A percentile compares a stretch with the other conserved stretches of the same genome.
phyloP scores from a whole-genome alignment of 2,329 filamentous ascomycete species.

The Cercospora zeina region DNA sequence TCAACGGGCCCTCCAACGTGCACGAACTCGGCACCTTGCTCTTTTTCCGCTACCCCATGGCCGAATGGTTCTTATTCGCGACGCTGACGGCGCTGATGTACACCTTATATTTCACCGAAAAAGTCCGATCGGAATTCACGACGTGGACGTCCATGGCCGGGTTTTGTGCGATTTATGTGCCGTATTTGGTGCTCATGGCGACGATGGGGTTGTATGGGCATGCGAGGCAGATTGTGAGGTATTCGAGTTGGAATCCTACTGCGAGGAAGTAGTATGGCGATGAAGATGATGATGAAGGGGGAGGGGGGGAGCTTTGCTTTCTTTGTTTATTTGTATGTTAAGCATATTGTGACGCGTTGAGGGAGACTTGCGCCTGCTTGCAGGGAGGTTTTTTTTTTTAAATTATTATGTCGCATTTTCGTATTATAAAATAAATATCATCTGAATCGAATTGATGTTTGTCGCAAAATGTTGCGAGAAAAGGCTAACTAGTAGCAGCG shows the following conservation, averaged over 20 bases:
- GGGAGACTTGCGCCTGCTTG: no score
- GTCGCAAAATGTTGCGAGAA: no score
- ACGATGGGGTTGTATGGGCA: constrained; percentile 52
- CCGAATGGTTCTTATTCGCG: constrained; percentile 47
- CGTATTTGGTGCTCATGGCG: constrained; percentile 49
- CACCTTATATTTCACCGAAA: constrained; percentile 51
- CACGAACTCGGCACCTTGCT: constrained; percentile 45
- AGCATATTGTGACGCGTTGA: no score
- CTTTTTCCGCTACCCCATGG: constrained; percentile 53
- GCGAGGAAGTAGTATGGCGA: constrained; percentile 34
- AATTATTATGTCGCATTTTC: neutral
- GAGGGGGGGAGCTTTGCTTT: no score
- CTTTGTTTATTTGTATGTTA: no score
- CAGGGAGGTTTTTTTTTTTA: neutral
- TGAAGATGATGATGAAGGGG: neutral
- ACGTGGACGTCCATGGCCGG: constrained; percentile 45
- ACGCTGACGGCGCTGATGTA: constrained; percentile 47
- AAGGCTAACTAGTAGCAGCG: no score
- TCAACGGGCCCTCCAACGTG: constrained; percentile 46
- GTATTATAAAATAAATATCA: no score
- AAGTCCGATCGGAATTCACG: constrained; percentile 51
- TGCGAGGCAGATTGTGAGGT: constrained; percentile 49
- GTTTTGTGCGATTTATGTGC: constrained; percentile 48
- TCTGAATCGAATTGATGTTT: no score
- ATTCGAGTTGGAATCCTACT: constrained; percentile 53